A percentile compares a stretch with the other conserved stretches of the same genome.
Conservation (phyloP, 2,329 filamentous ascomycete species). For the Aureobasidium sp. region DNA sequence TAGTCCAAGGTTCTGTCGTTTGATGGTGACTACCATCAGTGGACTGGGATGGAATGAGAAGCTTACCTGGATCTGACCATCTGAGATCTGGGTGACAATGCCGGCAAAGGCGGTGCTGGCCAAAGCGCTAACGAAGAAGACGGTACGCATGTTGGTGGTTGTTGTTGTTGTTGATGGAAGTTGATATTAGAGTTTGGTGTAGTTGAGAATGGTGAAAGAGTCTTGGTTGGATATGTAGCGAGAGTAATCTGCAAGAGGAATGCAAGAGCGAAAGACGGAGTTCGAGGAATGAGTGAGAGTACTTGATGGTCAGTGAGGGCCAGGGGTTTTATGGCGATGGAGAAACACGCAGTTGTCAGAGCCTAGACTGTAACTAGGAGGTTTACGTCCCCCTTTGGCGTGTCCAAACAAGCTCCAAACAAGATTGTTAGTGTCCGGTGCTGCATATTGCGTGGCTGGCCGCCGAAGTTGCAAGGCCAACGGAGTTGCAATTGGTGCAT, state of each 20-base stretch:
- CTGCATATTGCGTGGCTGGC: slow-evolving; percentile 10
- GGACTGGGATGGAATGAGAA: background rate
- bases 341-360: slow-evolving; percentile 1
- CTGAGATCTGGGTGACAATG: slow-evolving; percentile 17
- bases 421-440: background rate
- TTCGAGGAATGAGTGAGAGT: slow-evolving; percentile 1
- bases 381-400: slow-evolving; percentile 4
- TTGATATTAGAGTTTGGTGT: slow-evolving; percentile 4
- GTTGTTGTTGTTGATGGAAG: background rate
- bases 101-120: slow-evolving; percentile 13
- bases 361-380: slow-evolving; percentile 12
- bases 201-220: background rate
- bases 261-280: slow-evolving; percentile 3
- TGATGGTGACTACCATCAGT: background rate
- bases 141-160: slow-evolving; percentile 16
- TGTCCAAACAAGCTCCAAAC: slow-evolving; percentile 9
- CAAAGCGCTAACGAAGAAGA: slow-evolving; percentile 12
- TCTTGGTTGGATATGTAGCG: background rate
- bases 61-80: slow-evolving; percentile 16
- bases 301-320: background rate
- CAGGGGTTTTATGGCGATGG: slow-evolving; percentile 9
- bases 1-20: background rate
- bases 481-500: slow-evolving; percentile 5
- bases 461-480: background rate
- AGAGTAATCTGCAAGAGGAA: slow-evolving; percentile 12